Base-by-base conservation (phyloP, 2,329 filamentous ascomycete species). In the Fusarium anthophilum region DNA sequence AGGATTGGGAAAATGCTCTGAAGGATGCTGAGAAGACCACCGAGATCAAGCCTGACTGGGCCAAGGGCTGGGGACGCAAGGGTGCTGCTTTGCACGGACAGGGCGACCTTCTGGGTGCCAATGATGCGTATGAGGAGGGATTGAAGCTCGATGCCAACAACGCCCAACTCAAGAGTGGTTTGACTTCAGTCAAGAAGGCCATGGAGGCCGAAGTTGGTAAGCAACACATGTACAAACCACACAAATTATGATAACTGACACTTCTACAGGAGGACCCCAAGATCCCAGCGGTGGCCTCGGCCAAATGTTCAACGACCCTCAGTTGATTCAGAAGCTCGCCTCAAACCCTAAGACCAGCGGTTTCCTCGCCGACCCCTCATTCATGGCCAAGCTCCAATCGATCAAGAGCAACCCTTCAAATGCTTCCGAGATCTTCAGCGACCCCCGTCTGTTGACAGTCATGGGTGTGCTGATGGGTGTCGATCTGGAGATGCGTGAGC, bases 1-100 rank as follows among this genome's bases (percentile, higher is more conserved):
- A 92, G 83, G 91, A 98, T 67, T 99, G 93, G 88, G 87, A 93
- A 73, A 89, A 92, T 76, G 96, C 96, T 26, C 86, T 98, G 32
- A 88, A 93, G 73, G 96, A 99, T 87, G 96, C 96, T 66, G 92
- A 92, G 81, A 98, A 98, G 89, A 96, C 94, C 7, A 97, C 93
- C 63, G 91, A 97, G 84, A 87, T 99, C 83, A 98, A 99, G 88
- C 93, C 96, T 18, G 96, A 98, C 87, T 99, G 96, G 96, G 91
- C 94, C 69, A 98, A 98, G 86, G 96, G 96, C 76, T 98, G 94
- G 93, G 92, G 93, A 67, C 92, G 96, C 70, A 98, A 98, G 83
- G 96, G 96, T 76, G 92, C 95, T 73, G 96, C 96, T 63, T 88
- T 95, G 39, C 96, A 98, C 83, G 96, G 96, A 51, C 87, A 92